These are phyloP conservation scores for Gossypium gossypioides DNA, from an alignment of 441 rosid species.

Conservation along the genomic window DNA sequence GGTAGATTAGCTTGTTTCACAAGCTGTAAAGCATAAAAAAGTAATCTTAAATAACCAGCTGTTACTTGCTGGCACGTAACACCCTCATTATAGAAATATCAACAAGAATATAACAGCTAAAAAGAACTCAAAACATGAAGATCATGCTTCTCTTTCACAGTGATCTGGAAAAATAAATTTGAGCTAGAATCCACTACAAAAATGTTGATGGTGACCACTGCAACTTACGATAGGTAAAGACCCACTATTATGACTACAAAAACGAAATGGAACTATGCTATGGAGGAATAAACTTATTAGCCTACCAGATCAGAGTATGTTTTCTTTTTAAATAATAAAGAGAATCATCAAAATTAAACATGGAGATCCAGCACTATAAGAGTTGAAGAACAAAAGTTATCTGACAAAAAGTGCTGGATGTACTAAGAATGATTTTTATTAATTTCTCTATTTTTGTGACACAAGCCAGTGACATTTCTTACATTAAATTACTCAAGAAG, in stretches of 20 bases:
- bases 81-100: too few relatives aligned
- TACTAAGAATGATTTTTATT: background rate
- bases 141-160: too few relatives aligned
- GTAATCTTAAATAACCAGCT: too few relatives aligned
- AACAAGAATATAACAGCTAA: too few relatives aligned
- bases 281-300: background rate
- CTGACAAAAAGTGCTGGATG: background rate
- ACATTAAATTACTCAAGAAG: background rate
- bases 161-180: background rate
- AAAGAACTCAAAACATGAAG: too few relatives aligned
- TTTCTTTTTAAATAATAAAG: background rate
- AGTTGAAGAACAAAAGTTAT: background rate
- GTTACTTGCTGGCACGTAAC: too few relatives aligned
- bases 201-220: background rate
- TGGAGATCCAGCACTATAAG: background rate
- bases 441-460: background rate
- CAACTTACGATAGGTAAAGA: background rate
- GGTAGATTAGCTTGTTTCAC: too few relatives aligned
- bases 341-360: background rate
- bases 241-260: background rate
- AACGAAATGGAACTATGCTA: background rate
- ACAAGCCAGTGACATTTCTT: background rate
- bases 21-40: too few relatives aligned
- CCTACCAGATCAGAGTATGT: background rate
- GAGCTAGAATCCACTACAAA: background rate